Evolutionary conservation across 805 yeast genomes (phyloP).

Genomic region (Ogataea chonburiensis): DNA sequence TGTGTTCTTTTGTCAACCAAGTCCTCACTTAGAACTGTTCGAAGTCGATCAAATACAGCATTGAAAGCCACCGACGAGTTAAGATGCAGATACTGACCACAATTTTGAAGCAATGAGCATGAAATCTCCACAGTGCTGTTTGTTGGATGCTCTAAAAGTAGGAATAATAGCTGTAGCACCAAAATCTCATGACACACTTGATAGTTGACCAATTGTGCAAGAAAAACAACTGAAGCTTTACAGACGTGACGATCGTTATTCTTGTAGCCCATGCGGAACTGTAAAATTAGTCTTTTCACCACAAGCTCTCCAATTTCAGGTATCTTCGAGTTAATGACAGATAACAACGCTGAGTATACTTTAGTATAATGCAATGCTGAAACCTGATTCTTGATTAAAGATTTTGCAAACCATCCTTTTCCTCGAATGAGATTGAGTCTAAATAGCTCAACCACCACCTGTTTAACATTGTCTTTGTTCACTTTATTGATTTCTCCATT

Average conservation of each 20-base stretch:
- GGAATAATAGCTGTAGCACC: constrained; percentile 49
- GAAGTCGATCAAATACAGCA: constrained; percentile 53
- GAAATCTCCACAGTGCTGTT: constrained; percentile 58
- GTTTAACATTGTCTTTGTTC: constrained; percentile 46
- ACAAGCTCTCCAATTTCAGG: constrained; percentile 68
- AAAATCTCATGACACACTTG: constrained; percentile 57
- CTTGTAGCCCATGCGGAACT: constrained; percentile 54
- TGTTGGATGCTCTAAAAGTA: constrained; percentile 44
- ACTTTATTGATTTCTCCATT: constrained; percentile 49
- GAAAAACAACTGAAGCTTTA: constrained; percentile 43
- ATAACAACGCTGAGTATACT: constrained; percentile 55
- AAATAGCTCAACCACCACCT: constrained; percentile 50
- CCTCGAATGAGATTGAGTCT: constrained; percentile 59
- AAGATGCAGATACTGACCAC: constrained; percentile 56
- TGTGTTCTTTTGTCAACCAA: constrained; percentile 42
- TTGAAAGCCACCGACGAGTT: constrained; percentile 33
- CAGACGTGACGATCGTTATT: constrained; percentile 45
- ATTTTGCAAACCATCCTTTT: constrained; percentile 56
- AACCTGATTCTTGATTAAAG: constrained; percentile 54
- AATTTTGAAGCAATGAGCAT: constrained; percentile 44
- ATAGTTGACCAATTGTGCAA: constrained; percentile 64
- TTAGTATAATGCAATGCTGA: constrained; percentile 40
- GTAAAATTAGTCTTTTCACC: constrained; percentile 50
- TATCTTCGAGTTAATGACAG: constrained; percentile 61
- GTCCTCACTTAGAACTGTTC: constrained; percentile 60